Conservation (phyloP, 164 flowering plant genomes). For the grape (Vitis vinifera) region ASM3070453v1 NC_081812.1:22286001-22286500, state of each 20-base stretch:
- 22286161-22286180: slow-evolving; percentile 16
- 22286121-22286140: slow-evolving; percentile 5
- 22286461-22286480: slow-evolving; percentile 66
- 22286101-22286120: slow-evolving; percentile 11
- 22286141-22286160: slow-evolving; percentile 3
- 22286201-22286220: slow-evolving; percentile 16
- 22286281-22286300: slow-evolving; percentile 31
- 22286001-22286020: not conserved
- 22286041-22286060: slow-evolving; percentile 5
- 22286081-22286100: slow-evolving; percentile 3
- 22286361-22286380: slow-evolving; percentile 28
- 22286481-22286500: slow-evolving; percentile 28
- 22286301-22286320: slow-evolving; percentile 70
- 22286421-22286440: slow-evolving; percentile 33
- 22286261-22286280: slow-evolving; percentile 61
- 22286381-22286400: slow-evolving; percentile 39
- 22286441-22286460: slow-evolving; percentile 55
- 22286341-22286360: slow-evolving; percentile 34
- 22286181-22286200: slow-evolving; percentile 29
- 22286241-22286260: slow-evolving; percentile 16
- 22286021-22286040: slow-evolving; percentile 21
- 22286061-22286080: slow-evolving; percentile 5
- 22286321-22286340: slow-evolving; percentile 61
- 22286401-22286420: slow-evolving; percentile 30
- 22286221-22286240: slow-evolving; percentile 47